A percentile compares a stretch with the other conserved stretches of the same genome.
Evolutionary conservation across 2,329 filamentous ascomycete species (phyloP).

Genomic region (Aspergillus latus): DNA sequence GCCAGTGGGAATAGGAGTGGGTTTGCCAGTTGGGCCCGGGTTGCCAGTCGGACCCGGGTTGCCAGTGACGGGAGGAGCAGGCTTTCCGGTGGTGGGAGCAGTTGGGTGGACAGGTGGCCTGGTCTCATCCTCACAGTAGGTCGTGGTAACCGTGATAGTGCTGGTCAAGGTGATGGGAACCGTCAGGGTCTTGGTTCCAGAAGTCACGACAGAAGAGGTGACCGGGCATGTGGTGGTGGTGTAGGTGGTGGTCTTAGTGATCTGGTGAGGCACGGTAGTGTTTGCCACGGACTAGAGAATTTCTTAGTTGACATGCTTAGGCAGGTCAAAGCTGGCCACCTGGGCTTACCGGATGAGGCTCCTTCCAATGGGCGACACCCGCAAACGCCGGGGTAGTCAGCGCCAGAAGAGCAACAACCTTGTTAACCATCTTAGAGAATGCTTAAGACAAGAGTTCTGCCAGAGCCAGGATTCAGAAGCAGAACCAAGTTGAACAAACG

Average conservation of each 20-base stretch:
- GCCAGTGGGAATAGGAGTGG: slow-evolving; percentile 13
- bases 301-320: neutral
- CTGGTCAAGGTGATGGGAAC: slow-evolving; percentile 34
- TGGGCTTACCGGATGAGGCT: slow-evolving; percentile 13
- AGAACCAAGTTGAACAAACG: slow-evolving; percentile 21
- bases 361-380: slow-evolving; percentile 25
- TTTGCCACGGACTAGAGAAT: neutral
- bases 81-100: slow-evolving; percentile 15
- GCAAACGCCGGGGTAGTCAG: slow-evolving; percentile 38
- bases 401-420: slow-evolving; percentile 36
- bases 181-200: slow-evolving; percentile 29
- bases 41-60: slow-evolving; percentile 1
- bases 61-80: slow-evolving; percentile 9
- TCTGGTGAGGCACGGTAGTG: slow-evolving; percentile 1
- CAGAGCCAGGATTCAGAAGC: slow-evolving; percentile 10
- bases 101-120: slow-evolving; percentile 8
- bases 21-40: slow-evolving; percentile 11
- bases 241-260: slow-evolving; percentile 34
- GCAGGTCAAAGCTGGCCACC: neutral
- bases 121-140: slow-evolving; percentile 25
- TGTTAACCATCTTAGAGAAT: slow-evolving; percentile 37
- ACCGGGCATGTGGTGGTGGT: slow-evolving; percentile 38
- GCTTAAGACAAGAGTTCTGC: slow-evolving; percentile 18
- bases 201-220: slow-evolving; percentile 30
- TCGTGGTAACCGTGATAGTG: slow-evolving; percentile 33